Percentiles rank a stretch among this genome's conserved stretches.
These are phyloP conservation scores for Nemophila menziesii DNA, from an alignment of 257 asterid genomes.

Conservation along the genomic window DNA sequence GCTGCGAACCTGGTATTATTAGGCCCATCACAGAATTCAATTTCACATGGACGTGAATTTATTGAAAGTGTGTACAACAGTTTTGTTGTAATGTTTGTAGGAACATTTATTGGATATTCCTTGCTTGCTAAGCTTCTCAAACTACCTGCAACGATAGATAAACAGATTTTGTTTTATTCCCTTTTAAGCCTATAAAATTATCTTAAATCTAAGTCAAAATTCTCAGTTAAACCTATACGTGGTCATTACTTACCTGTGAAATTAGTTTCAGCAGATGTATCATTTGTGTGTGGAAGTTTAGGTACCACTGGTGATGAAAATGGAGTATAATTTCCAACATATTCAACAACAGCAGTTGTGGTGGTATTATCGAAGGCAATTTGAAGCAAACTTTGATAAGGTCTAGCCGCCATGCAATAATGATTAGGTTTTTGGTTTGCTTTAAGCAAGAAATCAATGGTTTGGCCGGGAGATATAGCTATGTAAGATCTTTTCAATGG, in stretches of 20 bases:
- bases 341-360: slow-evolving; percentile 30
- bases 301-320: slow-evolving; percentile 25
- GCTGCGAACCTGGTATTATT: slow-evolving; percentile 11
- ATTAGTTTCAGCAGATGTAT: slow-evolving; percentile 12
- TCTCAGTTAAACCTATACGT: too few relatives aligned
- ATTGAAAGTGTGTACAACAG: slow-evolving; percentile 31
- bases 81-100: slow-evolving; percentile 13
- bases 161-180: too few relatives aligned
- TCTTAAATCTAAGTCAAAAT: too few relatives aligned
- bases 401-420: slow-evolving; percentile 52
- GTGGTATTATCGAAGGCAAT: slow-evolving; percentile 12
- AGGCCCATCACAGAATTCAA: slow-evolving; percentile 20
- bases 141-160: too few relatives aligned
- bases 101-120: slow-evolving; percentile 29
- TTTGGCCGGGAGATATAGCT: slow-evolving; percentile 47
- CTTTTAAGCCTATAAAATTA: too few relatives aligned
- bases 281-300: slow-evolving; percentile 11
- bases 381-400: slow-evolving; percentile 8
- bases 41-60: slow-evolving; percentile 23
- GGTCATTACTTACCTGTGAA: too few relatives aligned
- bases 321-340: slow-evolving; percentile 25
- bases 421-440: slow-evolving; percentile 40
- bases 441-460: slow-evolving; percentile 34
- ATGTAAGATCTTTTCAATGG: slow-evolving; percentile 27
- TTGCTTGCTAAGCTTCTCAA: slow-evolving; percentile 18